Evolutionary conservation across 2,329 filamentous ascomycete genomes (phyloP).

Genomic region (Ophiostoma perfectum): DNA sequence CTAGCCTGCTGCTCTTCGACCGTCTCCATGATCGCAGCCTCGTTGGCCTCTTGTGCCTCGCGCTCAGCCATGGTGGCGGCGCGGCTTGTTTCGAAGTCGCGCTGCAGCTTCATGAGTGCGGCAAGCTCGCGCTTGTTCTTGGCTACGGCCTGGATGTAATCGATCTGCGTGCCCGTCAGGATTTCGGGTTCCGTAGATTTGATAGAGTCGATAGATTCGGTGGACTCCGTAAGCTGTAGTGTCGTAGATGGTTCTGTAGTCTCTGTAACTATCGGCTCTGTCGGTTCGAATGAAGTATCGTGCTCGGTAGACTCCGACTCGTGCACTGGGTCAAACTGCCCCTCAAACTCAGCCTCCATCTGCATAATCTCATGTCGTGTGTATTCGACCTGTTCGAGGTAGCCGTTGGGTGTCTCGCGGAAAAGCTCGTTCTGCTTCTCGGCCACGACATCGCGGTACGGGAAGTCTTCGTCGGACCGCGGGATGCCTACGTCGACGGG

Average conservation of each 20-base stretch:
- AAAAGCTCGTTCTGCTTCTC: slow-evolving; percentile 44
- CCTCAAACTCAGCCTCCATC: background rate
- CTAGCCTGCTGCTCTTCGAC: slow-evolving; percentile 31
- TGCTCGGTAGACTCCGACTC: background rate
- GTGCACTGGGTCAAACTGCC: background rate
- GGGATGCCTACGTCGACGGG: slow-evolving; percentile 55
- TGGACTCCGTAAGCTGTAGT: too few species aligned
- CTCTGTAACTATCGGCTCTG: background rate
- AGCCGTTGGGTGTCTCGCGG: slow-evolving; percentile 50
- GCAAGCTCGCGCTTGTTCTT: slow-evolving; percentile 52
- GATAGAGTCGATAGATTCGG: background rate
- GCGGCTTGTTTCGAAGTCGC: slow-evolving; percentile 49
- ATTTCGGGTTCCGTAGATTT: slow-evolving; percentile 18
- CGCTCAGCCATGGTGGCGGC: slow-evolving; percentile 32
- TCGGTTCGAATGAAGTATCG: background rate
- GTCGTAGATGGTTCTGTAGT: background rate
- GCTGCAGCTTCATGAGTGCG: slow-evolving; percentile 51
- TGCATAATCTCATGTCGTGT: background rate
- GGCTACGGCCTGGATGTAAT: slow-evolving; percentile 45
- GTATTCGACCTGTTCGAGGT: slow-evolving; percentile 58
- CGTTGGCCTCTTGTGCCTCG: slow-evolving; percentile 35
- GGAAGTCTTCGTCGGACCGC: slow-evolving; percentile 28
- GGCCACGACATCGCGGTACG: slow-evolving; percentile 14
- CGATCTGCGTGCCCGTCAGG: slow-evolving; percentile 35
- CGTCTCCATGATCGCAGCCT: slow-evolving; percentile 27